These are phyloP conservation scores for Cytospora schulzeri DNA, from an alignment of 2,329 filamentous ascomycete genomes.

Conservation along the genomic window DNA sequence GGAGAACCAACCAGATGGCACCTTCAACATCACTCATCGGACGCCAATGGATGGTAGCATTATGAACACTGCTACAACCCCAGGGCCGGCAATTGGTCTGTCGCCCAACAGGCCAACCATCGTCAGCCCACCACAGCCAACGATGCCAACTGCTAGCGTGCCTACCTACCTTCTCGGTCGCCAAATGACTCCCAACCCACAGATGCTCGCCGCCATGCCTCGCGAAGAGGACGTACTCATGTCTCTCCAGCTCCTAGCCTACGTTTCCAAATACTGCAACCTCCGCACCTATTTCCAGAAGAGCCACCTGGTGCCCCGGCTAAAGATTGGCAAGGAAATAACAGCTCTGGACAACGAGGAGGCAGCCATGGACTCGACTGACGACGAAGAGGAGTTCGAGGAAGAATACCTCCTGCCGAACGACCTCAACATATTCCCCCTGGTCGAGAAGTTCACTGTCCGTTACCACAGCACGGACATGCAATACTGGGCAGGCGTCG, in stretches of 20 bases:
- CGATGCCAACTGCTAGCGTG: constrained; percentile 69
- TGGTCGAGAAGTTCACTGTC: constrained; percentile 98
- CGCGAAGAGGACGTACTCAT: constrained; percentile 97
- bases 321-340: constrained; percentile 87
- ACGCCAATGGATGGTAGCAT: constrained; percentile 83
- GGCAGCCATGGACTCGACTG: constrained; percentile 41
- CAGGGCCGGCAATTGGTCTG: constrained; percentile 68
- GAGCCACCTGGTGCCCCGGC: constrained; percentile 87
- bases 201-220: constrained; percentile 87
- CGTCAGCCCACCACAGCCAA: constrained; percentile 73
- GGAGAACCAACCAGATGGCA: constrained; percentile 82
- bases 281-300: constrained; percentile 93
- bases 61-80: constrained; percentile 69
- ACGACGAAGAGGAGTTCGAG: constrained; percentile 66
- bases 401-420: constrained; percentile 91
- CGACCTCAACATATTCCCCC: constrained; percentile 96
- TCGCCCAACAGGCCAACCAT: constrained; percentile 73
- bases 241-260: constrained; percentile 94
- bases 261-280: constrained; percentile 98
- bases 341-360: constrained; percentile 75
- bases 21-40: constrained; percentile 92
- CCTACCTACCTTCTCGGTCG: constrained; percentile 80
- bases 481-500: constrained; percentile 99
- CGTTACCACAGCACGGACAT: constrained; percentile 94
- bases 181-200: constrained; percentile 67